Conservation (phyloP, 306 rosid genomes). For the Medicago arabica region DNA sequence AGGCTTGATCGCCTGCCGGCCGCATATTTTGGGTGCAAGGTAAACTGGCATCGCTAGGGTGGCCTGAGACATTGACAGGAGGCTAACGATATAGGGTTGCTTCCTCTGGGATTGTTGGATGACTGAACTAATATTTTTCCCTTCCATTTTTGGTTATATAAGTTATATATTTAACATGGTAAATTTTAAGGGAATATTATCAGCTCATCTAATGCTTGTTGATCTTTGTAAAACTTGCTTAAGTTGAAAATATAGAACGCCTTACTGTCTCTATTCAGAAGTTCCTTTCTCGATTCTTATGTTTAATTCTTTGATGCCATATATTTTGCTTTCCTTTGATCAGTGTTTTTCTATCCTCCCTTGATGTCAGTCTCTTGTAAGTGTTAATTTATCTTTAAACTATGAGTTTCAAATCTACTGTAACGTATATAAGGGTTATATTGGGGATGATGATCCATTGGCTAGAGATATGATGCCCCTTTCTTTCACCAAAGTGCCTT, state of each 20-base stretch:
- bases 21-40: constrained; percentile 51
- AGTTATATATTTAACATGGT: constrained; percentile 32
- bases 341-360: neutral
- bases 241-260: constrained; percentile 54
- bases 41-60: constrained; percentile 53
- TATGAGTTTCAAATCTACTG: neutral
- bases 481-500: too few relatives aligned
- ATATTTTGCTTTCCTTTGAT: constrained; percentile 1
- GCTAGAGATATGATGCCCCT: too few relatives aligned
- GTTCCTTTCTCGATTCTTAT: constrained; percentile 41
- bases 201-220: constrained; percentile 48
- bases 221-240: constrained; percentile 58
- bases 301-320: neutral
- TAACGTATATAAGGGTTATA: too few relatives aligned
- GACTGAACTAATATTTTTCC: constrained; percentile 37
- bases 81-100: constrained; percentile 50
- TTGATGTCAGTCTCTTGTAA: constrained; percentile 4
- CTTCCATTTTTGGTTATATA: constrained; percentile 47
- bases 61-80: constrained; percentile 46
- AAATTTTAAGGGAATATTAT: constrained; percentile 53
- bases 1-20: constrained; percentile 54
- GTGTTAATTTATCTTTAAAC: neutral
- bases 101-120: constrained; percentile 54
- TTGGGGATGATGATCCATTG: too few relatives aligned
- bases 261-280: constrained; percentile 37